Evolutionary conservation across 371 early-diverging fungal genomes (phyloP).

Genomic region (Lichtheimia corymbifera): DNA sequence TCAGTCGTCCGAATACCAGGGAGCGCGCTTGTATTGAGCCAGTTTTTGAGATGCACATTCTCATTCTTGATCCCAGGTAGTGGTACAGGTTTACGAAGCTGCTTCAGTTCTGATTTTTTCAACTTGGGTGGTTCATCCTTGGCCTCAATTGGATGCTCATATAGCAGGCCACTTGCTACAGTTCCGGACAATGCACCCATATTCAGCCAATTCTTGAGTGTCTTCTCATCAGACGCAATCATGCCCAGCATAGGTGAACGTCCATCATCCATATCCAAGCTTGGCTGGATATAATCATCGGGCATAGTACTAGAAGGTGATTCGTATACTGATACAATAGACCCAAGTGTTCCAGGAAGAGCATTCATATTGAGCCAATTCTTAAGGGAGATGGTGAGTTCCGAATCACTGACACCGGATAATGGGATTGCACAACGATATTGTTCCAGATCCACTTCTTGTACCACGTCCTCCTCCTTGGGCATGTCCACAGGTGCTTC

Average conservation of each 20-base stretch:
- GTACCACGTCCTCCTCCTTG: background rate
- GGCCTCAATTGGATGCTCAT: background rate
- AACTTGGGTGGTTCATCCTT: conserved; percentile 1
- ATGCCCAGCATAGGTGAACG: background rate
- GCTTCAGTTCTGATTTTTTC: conserved; percentile 1
- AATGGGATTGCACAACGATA: conserved; percentile 4
- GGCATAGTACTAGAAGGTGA: background rate
- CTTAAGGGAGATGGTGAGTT: background rate
- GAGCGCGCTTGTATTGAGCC: conserved; percentile 1
- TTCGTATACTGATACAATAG: background rate
- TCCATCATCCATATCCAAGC: background rate
- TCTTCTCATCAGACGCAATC: background rate
- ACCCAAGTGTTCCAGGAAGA: background rate
- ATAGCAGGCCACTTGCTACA: background rate
- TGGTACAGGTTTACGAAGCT: conserved; percentile 3
- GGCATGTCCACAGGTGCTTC: background rate
- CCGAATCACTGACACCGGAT: background rate
- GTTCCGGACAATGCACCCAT: background rate
- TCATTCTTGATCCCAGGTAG: background rate
- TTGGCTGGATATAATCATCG: conserved; percentile 6
- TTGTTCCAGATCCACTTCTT: conserved; percentile 2
- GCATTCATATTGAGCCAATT: conserved; percentile 6
- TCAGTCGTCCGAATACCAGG: conserved; percentile 2
- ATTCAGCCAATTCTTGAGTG: conserved; percentile 9
- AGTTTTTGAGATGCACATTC: conserved; percentile 1